Evolutionary conservation across 768 basidiomycete genomes (phyloP).

Genomic region (Hortiboletus campestris): DNA sequence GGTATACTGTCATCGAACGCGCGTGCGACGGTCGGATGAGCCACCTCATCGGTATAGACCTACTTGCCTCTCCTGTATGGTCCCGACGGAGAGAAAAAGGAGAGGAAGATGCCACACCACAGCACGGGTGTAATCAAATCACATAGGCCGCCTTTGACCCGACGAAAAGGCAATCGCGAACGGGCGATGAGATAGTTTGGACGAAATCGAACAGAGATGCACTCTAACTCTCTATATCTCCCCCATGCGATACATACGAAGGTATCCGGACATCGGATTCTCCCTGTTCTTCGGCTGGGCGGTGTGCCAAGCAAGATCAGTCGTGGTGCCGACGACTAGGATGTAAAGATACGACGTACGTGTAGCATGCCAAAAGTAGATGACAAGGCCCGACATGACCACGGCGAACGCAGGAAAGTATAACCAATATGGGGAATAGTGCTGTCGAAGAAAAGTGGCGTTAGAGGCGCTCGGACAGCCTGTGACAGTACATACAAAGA

Average conservation of each 20-base stretch:
- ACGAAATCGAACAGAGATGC: background rate
- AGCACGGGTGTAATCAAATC: background rate
- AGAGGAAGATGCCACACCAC: background rate
- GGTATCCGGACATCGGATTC: slow-evolving; percentile 31
- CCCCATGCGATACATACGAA: slow-evolving; percentile 7
- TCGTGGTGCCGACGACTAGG: too few relatives aligned
- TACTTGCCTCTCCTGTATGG: background rate
- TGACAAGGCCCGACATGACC: slow-evolving; percentile 68
- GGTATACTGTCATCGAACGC: background rate
- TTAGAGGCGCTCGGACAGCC: background rate
- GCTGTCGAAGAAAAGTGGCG: slow-evolving; percentile 39
- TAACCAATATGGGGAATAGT: slow-evolving; percentile 82
- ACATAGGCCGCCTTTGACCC: too few relatives aligned
- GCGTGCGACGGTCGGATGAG: background rate
- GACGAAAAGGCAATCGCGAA: background rate
- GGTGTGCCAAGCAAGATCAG: background rate
- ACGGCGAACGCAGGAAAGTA: slow-evolving; percentile 80
- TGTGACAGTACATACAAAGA: slow-evolving; percentile 41
- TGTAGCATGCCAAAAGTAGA: slow-evolving; percentile 83
- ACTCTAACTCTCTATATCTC: slow-evolving; percentile 11
- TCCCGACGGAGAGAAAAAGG: background rate
- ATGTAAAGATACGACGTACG: slow-evolving; percentile 49
- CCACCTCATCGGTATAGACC: background rate
- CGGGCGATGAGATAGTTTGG: background rate
- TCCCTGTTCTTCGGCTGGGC: slow-evolving; percentile 71